Percentiles rank a stretch among this genome's conserved stretches.
Conservation (phyloP, 2,329 filamentous ascomycete species). For the Diaporthe sp. region DNA sequence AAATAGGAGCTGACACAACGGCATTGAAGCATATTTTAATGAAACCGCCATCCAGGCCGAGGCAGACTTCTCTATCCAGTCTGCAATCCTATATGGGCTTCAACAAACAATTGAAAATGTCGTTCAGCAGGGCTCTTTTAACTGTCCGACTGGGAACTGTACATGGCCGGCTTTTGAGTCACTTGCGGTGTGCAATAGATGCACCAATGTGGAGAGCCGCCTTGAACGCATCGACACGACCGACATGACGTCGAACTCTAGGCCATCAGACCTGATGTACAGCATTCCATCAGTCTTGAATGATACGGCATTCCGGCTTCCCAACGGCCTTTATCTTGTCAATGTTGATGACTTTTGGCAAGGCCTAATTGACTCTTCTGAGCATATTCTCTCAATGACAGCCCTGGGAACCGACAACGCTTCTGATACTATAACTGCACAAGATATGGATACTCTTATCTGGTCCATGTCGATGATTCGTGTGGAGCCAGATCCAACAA, state of each 20-base stretch:
- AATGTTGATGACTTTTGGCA: slow-evolving; percentile 1
- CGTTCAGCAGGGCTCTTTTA: background rate
- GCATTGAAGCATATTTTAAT: background rate
- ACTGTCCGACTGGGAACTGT: slow-evolving; percentile 14
- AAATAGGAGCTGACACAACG: background rate
- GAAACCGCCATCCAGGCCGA: no score
- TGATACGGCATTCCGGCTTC: slow-evolving; percentile 21
- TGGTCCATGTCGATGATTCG: slow-evolving; percentile 22
- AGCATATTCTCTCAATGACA: no score
- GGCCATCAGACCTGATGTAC: background rate
- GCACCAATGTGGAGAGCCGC: background rate
- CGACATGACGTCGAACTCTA: no score
- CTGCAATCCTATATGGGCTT: background rate
- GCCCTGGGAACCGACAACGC: slow-evolving; percentile 3
- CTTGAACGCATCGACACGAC: background rate
- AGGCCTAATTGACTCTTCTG: background rate
- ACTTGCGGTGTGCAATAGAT: background rate
- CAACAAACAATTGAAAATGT: background rate
- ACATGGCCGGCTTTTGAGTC: background rate
- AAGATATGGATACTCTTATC: slow-evolving; percentile 13
- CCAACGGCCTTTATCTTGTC: slow-evolving; percentile 18
- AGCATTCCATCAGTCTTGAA: background rate
- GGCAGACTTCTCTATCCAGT: slow-evolving; percentile 17
- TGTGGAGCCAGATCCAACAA: background rate
- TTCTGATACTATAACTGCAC: background rate